These are phyloP conservation scores for Rhodotorula sp. DNA, from an alignment of 1,284 basidiomycete genomes.

Conservation along the genomic window DNA sequence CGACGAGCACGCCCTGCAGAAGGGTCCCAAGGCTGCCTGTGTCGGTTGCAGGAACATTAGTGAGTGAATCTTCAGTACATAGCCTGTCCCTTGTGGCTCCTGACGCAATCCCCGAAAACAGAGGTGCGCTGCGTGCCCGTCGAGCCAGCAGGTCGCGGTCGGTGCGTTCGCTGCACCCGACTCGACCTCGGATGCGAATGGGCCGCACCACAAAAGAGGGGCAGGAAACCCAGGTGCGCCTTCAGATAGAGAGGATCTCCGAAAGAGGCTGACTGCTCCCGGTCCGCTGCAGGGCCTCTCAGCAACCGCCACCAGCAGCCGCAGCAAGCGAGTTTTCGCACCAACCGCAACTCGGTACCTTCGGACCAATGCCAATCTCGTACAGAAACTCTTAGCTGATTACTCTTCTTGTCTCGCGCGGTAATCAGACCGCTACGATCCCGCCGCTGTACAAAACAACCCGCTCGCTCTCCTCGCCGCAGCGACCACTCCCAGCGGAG, in stretches of 20 bases:
- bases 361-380: no score
- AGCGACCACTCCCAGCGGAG: not conserved
- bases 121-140: constrained; percentile 12
- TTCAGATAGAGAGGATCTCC: not conserved
- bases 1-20: not conserved
- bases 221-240: constrained; percentile 19
- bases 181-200: constrained; percentile 19
- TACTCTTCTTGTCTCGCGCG: not conserved
- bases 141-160: not conserved
- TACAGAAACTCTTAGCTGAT: no score
- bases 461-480: constrained; percentile 12
- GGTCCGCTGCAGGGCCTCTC: not conserved
- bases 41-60: not conserved
- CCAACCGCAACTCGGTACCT: not conserved
- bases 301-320: not conserved
- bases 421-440: not conserved
- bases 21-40: constrained; percentile 4
- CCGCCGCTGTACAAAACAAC: not conserved
- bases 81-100: not conserved
- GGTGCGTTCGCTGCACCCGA: constrained; percentile 13
- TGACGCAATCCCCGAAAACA: not conserved
- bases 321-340: not conserved
- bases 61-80: not conserved
- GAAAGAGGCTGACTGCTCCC: not conserved
- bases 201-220: constrained; percentile 22